Base-by-base conservation (phyloP, 805 yeast genomes). In the Monosporozyma siamensis region DNA sequence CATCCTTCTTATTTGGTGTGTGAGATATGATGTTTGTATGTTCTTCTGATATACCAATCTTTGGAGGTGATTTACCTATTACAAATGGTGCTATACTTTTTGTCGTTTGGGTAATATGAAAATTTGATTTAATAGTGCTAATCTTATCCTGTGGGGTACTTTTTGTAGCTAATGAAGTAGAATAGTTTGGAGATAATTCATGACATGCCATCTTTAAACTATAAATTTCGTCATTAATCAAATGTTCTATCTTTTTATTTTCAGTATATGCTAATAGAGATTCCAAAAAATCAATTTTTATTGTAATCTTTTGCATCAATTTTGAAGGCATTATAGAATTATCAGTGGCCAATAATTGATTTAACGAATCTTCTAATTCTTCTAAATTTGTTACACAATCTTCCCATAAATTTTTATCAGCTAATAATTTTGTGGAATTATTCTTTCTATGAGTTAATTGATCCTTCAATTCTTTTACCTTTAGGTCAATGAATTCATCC, bases 31-130 rank as follows among this genome's bases (percentile, higher is more conserved):
- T 10, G 4, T 11, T 20, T 8, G 40, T n/a, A 12, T 26, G n/a
- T 14, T 22, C 26, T 8, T 26, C 34, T 5, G 41, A 44, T 25
- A 54, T 40, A 11, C 57, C 58, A 27, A 53, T 52, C 39, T 56
- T 55, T n/a, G 63, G 61, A 20, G 61, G 63, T 4, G 63, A 56
- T 27, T 53, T 54, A 26, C 56, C 49, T 20, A 44, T 46, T 3
- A 44, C 36, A 17, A 52, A 34, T 21, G 49, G 44, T 11, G 48
- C 35, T 18, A 20, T n/a, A 10, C 7, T 18, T 45, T 17, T 53
- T 51, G 24, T 43, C 44, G 7, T 45, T 29, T 30, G 38, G n/a
- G 24, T 37, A 11, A 26, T 17, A 10, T 20, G 15, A 4, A 21
- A 37, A 11, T 9, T 18, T 18, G 35, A 18, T 4, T 32, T 18